These are phyloP conservation scores for Globisporangium radiosum DNA, from an alignment of 352 stramenopile species.

Conservation along the genomic window DNA sequence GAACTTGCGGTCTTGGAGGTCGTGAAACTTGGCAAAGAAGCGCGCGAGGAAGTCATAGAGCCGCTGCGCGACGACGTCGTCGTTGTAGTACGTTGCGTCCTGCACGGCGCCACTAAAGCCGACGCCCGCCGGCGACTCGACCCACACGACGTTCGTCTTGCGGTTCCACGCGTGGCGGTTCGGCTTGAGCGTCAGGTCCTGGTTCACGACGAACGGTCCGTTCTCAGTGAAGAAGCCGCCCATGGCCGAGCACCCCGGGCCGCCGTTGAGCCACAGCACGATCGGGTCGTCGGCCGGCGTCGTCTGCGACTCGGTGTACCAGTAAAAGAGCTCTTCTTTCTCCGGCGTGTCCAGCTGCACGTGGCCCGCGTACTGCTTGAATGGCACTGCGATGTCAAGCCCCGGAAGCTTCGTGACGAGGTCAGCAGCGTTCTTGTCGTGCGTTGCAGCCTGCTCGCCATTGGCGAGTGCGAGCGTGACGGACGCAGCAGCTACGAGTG, in stretches of 20 bases:
- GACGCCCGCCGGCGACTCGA: constrained; percentile 67
- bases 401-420: constrained; percentile 45
- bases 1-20: constrained; percentile 67
- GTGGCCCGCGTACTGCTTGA: constrained; percentile 71
- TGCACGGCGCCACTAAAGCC: constrained; percentile 63
- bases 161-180: constrained; percentile 79
- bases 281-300: constrained; percentile 53
- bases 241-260: constrained; percentile 69
- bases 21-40: constrained; percentile 66
- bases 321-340: constrained; percentile 68
- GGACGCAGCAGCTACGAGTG: constrained; percentile 7
- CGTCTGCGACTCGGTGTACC: constrained; percentile 67
- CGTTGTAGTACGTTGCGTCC: constrained; percentile 71
- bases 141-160: constrained; percentile 71
- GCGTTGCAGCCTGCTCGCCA: constrained; percentile 4
- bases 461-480: constrained; percentile 19
- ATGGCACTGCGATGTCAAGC: constrained; percentile 29
- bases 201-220: constrained; percentile 60
- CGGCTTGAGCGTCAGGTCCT: constrained; percentile 44
- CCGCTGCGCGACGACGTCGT: constrained; percentile 66
- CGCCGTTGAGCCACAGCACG: constrained; percentile 79
- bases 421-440: constrained; percentile 35
- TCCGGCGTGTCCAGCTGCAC: constrained; percentile 42
- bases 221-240: constrained; percentile 71
- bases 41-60: constrained; percentile 69